Evolutionary conservation across 2,329 filamentous ascomycete genomes (phyloP), one percentile per base, ranked within the genome.

Genomic region (Pseudopyrenochaeta lycopersici): DNA sequence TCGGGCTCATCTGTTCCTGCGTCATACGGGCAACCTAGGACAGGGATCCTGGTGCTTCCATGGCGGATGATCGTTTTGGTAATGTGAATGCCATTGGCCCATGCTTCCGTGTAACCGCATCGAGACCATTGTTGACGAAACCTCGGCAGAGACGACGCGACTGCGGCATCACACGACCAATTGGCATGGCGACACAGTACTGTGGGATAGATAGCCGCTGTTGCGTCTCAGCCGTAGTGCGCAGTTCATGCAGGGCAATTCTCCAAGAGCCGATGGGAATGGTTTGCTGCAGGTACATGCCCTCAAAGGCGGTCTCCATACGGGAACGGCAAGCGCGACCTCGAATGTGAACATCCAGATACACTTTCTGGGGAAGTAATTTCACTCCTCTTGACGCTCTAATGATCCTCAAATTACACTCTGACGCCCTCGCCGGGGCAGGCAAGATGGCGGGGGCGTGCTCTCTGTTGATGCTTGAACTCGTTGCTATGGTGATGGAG

Each of bases 401-500:
- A 1, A 7, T 31, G 4, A 17, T n/a, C 9, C 15, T 21, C 15
- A 3, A 21, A 43, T 33, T 36, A 52, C 56, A 43, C 44, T 49
- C 49, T 54, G 39, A 44, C 36, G 35, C 44, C 50, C 40, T 47
- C 54, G 49, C 46, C 27, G 52, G 36, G 54, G 17, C 17, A 39
- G 46, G 50, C 56, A 40, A 52, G 54, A 36, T 54, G 47, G 62
- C 39, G 62, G 67, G 23, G 56, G 55, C 65, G 64, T 61, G 61
- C 58, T 45, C 43, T 65, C 66, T 70, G 70, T 72, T 72, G 55
- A 57, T 52, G 50, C 41, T 35, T 40, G 29, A 42, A 21, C 40
- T 45, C 49, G 72, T 75, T 71, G 68, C 61, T 62, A 48, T 46
- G 67, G 68, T 48, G 58, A 70, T 60, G 49, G 47, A 31, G 45